Percentiles rank a stretch among this genome's conserved stretches.
Evolutionary conservation across 148 eudicot genomes (phyloP).

Genomic region (Chenopodium album): DNA sequence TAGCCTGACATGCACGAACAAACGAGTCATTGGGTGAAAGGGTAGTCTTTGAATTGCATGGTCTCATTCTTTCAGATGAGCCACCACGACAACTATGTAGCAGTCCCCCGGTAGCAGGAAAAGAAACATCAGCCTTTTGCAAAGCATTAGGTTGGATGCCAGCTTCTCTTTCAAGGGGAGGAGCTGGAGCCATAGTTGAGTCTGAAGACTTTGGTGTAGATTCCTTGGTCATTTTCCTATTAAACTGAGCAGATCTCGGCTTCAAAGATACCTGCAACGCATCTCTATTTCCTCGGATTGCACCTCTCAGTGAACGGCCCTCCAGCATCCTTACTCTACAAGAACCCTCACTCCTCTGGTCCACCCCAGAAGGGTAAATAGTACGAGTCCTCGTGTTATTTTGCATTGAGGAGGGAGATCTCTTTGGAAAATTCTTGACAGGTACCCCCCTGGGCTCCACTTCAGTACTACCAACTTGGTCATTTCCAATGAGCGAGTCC

Average conservation of each 20-base stretch:
- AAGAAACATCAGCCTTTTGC: constrained; percentile 19
- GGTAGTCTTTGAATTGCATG: constrained; percentile 28
- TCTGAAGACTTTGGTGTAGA: constrained; percentile 4
- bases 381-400: constrained; percentile 29
- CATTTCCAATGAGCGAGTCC: constrained; percentile 21
- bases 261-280: constrained; percentile 12
- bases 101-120: constrained; percentile 9
- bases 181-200: constrained; percentile 4
- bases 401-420: constrained; percentile 29
- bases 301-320: constrained; percentile 24
- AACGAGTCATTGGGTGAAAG: constrained; percentile 21
- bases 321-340: constrained; percentile 26
- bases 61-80: constrained; percentile 31
- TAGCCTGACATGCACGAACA: constrained; percentile 26
- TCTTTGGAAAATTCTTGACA: constrained; percentile 25
- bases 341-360: constrained; percentile 19
- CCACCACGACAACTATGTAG: constrained; percentile 17
- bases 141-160: constrained; percentile 19
- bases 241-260: constrained; percentile 20
- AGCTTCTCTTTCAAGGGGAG: constrained; percentile 25
- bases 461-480: constrained; percentile 33
- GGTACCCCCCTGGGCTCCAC: constrained; percentile 26
- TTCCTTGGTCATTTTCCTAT: constrained; percentile 25
- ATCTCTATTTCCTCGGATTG: constrained; percentile 18
- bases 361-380: constrained; percentile 14